Conservation (phyloP, 2,329 filamentous ascomycete genomes). For the Coniosporium tulheliwenetii region DNA sequence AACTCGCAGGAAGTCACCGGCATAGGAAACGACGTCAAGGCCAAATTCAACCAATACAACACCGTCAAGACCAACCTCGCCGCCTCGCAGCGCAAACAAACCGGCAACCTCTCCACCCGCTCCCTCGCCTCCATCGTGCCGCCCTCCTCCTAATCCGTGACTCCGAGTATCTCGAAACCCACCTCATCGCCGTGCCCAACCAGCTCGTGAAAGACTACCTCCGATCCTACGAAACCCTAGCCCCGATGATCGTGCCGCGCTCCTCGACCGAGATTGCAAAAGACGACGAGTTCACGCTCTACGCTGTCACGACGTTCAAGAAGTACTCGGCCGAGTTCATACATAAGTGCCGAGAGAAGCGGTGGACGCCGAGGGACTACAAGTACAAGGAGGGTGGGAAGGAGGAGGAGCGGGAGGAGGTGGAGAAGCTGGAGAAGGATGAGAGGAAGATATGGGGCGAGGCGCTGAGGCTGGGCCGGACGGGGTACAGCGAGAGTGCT, state of each 20-base stretch:
- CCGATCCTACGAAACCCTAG: slow-evolving; percentile 72
- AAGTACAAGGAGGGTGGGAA: slow-evolving; percentile 81
- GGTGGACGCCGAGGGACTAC: slow-evolving; percentile 91
- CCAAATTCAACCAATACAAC: slow-evolving; percentile 91
- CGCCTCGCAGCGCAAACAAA: slow-evolving; percentile 72
- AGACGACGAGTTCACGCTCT: slow-evolving; percentile 82
- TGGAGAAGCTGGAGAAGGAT: slow-evolving; percentile 66
- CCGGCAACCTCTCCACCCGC: slow-evolving; percentile 85
- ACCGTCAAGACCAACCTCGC: slow-evolving; percentile 73
- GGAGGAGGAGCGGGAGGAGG: slow-evolving; percentile 77
- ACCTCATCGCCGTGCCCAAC: slow-evolving; percentile 76
- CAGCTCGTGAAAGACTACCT: slow-evolving; percentile 75
- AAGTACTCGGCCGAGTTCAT: slow-evolving; percentile 78
- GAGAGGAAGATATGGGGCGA: slow-evolving; percentile 90
- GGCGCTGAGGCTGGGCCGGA: slow-evolving; percentile 69
- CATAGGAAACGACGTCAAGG: slow-evolving; percentile 90
- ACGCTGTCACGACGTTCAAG: slow-evolving; percentile 83
- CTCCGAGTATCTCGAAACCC: slow-evolving; percentile 93
- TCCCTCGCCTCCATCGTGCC: slow-evolving; percentile 83
- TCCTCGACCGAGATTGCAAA: slow-evolving; percentile 65
- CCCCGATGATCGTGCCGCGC: slow-evolving; percentile 85
- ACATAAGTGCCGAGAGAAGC: slow-evolving; percentile 79
- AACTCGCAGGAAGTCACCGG: slow-evolving; percentile 59
- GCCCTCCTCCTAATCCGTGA: slow-evolving; percentile 68
- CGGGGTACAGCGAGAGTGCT: slow-evolving; percentile 89